Percentiles rank a stretch among this genome's conserved stretches.
phyloP scores from a whole-genome alignment of 805 yeast species.

The Candida sithepensis region DNA sequence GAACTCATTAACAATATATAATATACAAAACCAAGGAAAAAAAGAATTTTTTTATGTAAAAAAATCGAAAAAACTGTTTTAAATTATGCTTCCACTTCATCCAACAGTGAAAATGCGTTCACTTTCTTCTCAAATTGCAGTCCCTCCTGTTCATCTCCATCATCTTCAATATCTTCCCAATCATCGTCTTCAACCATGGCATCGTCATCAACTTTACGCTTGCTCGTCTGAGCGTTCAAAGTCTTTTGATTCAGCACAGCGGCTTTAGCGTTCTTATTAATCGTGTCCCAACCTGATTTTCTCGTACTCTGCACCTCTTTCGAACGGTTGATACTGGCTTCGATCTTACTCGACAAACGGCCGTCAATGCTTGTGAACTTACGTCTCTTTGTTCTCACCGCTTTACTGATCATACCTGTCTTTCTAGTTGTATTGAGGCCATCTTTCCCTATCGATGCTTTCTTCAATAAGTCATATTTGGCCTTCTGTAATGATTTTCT shows the following conservation, averaged over 20 bases:
- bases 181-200: slow-evolving; percentile 16
- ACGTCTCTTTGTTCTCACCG: slow-evolving; percentile 37
- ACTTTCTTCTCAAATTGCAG: slow-evolving; percentile 9
- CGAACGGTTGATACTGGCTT: slow-evolving; percentile 61
- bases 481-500: slow-evolving; percentile 24
- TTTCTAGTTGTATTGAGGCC: slow-evolving; percentile 24
- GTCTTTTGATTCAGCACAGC: slow-evolving; percentile 16
- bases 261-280: slow-evolving; percentile 46
- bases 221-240: no score
- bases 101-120: slow-evolving; percentile 26
- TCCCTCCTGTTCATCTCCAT: slow-evolving; percentile 7
- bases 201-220: no score
- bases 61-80: no score
- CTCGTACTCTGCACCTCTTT: slow-evolving; percentile 58
- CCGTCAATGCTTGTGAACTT: slow-evolving; percentile 52
- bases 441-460: slow-evolving; percentile 1
- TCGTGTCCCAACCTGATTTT: slow-evolving; percentile 70
- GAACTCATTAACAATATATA: neutral
- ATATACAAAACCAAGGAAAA: no score
- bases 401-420: slow-evolving; percentile 22
- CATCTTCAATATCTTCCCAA: slow-evolving; percentile 21
- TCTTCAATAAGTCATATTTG: slow-evolving; percentile 4
- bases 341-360: slow-evolving; percentile 56
- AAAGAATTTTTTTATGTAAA: no score
- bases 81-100: slow-evolving; percentile 23